Evolutionary conservation across 2,329 filamentous ascomycete genomes (phyloP).

Genomic region (Rhynchosporium agropyri): DNA sequence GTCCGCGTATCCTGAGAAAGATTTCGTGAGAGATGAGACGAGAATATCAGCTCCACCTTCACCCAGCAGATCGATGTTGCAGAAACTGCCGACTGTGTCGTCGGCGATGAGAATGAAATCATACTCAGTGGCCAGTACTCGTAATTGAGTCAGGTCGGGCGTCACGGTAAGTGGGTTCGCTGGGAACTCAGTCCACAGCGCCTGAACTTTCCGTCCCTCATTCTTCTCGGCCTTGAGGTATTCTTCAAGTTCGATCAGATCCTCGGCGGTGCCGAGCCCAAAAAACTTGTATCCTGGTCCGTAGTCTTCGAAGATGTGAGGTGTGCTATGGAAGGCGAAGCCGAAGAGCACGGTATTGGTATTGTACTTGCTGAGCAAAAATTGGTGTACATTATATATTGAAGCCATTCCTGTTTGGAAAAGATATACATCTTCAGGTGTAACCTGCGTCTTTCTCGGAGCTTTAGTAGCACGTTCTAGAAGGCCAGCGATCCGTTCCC

Average conservation of each 20-base stretch:
- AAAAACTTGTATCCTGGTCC: conserved; percentile 50
- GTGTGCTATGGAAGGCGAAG: conserved; percentile 54
- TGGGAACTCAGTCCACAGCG: conserved; percentile 54
- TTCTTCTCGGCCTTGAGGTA: conserved; percentile 45
- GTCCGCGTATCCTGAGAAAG: conserved; percentile 59
- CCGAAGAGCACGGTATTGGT: conserved; percentile 51
- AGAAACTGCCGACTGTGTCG: conserved; percentile 45
- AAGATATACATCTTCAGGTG: conserved; percentile 52
- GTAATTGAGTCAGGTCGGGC: conserved; percentile 46
- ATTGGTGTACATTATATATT: conserved; percentile 49
- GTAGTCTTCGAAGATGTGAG: conserved; percentile 51
- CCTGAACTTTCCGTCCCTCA: conserved; percentile 47
- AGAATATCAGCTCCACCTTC: conserved; percentile 51
- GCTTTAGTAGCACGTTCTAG: conserved; percentile 45
- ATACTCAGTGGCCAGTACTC: conserved; percentile 46
- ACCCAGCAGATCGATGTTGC: conserved; percentile 49
- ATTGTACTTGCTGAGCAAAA: conserved; percentile 44
- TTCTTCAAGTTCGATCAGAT: conserved; percentile 49
- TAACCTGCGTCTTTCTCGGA: conserved; percentile 23
- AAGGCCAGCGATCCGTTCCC: conserved; percentile 47
- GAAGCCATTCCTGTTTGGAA: conserved; percentile 59
- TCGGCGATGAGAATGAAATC: conserved; percentile 42
- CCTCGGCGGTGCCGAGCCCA: conserved; percentile 47
- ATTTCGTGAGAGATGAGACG: conserved; percentile 58
- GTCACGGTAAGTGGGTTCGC: conserved; percentile 50